phyloP scores from a whole-genome alignment of 495 filamentous ascomycete species.

The Penicillium coprophilum region DNA sequence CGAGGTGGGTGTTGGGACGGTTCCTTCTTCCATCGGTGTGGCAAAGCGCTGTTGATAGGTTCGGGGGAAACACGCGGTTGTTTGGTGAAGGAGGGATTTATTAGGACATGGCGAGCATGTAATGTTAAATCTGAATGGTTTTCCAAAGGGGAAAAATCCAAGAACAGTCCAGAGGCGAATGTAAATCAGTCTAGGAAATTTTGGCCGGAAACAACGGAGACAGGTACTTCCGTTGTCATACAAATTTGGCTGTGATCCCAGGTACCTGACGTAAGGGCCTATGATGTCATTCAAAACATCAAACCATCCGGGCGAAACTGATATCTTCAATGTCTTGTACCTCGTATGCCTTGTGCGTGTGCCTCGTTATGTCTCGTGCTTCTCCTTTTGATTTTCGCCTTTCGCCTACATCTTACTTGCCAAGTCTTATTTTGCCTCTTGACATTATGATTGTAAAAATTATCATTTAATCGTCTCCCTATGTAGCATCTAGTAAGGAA shows the following conservation, averaged over 20 bases:
- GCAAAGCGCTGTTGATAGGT: conserved; percentile 13
- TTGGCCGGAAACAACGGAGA: conserved; percentile 30
- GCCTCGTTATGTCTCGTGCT: too few relatives aligned
- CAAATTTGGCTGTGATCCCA: conserved; percentile 10
- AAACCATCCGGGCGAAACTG: neutral
- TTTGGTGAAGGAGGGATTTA: neutral
- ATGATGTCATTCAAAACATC: conserved; percentile 28
- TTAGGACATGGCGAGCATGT: conserved; percentile 19
- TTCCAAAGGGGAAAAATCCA: neutral
- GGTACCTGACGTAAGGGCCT: conserved; percentile 27
- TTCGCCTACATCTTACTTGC: neutral
- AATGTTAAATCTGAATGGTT: conserved; percentile 2
- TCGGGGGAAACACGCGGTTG: neutral
- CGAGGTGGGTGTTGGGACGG: conserved; percentile 12
- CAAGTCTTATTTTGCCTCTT: neutral
- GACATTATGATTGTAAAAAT: neutral
- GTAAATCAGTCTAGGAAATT: neutral
- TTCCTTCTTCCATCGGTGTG: conserved; percentile 42
- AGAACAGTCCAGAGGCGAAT: conserved; percentile 5
- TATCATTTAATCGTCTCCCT: neutral
- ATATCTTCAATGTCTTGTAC: neutral
- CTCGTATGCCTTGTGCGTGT: too few relatives aligned
- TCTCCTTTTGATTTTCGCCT: neutral
- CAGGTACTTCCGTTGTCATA: conserved; percentile 24
- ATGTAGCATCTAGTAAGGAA: neutral